Evolutionary conservation across 352 stramenopile genomes (phyloP), one percentile per base, ranked within the genome.

Genomic region (Phytophthora citrophthora): DNA sequence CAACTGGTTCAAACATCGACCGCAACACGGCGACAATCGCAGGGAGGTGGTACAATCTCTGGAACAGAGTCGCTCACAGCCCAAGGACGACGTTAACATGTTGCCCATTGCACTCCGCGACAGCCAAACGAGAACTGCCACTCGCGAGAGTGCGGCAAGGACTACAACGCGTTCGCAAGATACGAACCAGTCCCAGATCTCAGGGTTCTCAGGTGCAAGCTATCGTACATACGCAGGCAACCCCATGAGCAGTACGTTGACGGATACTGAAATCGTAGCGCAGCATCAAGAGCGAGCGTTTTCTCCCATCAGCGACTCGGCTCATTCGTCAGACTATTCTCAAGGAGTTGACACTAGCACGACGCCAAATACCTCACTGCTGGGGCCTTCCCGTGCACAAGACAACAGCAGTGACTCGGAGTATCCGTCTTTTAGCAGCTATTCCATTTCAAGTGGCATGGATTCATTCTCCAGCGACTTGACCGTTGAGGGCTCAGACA

Each of bases 1-100:
- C 36, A 84, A 80, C 41, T 90, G 75, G 75, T 83, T 81, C 41
- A 77, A 76, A 36, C 39, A 88, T 44, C 81, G 77, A 3, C 77
- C 79, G 2, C 46, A 41, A 13, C 60, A 47, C 11, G 65, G 70
- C 15, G 69, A 72, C 48, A 74, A 77, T 36, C 75, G 72, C 57
- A 46, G 49, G 36, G 49, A 74, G 36, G 53, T 83, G 31, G 69
- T 68, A 4, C 65, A 71, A 11, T 48, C 65, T 15, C 29, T 72
- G 36, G n/a, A 78, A 58, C 29, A 41, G 26, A 63, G 66, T 62
- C 54, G 61, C 59, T 68, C 62, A n/a, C 65, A 83, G 62, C 43
- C 57, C 26, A 68, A 78, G 47, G 20, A 60, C 32, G 60, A 70
- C 16, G 57, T 66, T 27, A 27, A 77, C 34, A 49, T 63, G 29